Evolutionary conservation across 2,329 filamentous ascomycete genomes (phyloP).

Genomic region (Arachnomyces sp.): DNA sequence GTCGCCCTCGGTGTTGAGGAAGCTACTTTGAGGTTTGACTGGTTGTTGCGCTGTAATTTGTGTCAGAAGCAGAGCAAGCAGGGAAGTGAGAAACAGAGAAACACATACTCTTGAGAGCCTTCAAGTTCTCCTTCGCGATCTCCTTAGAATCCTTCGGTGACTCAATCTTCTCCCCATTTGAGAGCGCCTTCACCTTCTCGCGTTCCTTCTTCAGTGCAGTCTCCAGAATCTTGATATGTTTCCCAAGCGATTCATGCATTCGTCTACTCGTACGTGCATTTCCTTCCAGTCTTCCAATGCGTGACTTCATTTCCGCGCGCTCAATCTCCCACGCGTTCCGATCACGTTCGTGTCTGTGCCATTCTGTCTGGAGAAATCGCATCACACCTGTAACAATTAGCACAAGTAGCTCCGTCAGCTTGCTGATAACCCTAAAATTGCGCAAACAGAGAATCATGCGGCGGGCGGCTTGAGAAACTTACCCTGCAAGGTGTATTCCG

Average conservation of each 20-base stretch:
- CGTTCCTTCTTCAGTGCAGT: slow-evolving; percentile 78
- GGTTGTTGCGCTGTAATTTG: neutral
- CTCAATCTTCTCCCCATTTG: slow-evolving; percentile 45
- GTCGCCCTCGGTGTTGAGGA: slow-evolving; percentile 32
- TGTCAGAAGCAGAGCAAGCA: neutral
- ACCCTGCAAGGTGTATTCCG: slow-evolving; percentile 67
- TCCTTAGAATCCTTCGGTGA: slow-evolving; percentile 38
- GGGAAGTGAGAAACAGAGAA: neutral
- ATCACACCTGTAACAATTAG: slow-evolving; percentile 63
- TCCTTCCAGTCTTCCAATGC: slow-evolving; percentile 90
- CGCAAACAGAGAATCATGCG: slow-evolving; percentile 1
- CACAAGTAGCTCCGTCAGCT: slow-evolving; percentile 14
- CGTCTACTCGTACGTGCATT: slow-evolving; percentile 79
- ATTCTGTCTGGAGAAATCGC: slow-evolving; percentile 98
- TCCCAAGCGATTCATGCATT: slow-evolving; percentile 78
- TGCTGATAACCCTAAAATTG: neutral
- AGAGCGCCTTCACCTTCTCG: slow-evolving; percentile 52
- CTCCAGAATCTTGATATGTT: slow-evolving; percentile 85
- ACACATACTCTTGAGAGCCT: slow-evolving; percentile 30
- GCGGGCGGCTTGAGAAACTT: slow-evolving; percentile 17
- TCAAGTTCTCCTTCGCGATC: slow-evolving; percentile 38
- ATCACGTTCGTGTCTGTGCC: slow-evolving; percentile 96
- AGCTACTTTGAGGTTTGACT: neutral
- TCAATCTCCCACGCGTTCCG: slow-evolving; percentile 99
- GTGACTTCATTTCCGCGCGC: slow-evolving; percentile 95